Base-by-base conservation (phyloP, 2,329 filamentous ascomycete species). In the Penicillium oxalicum region DNA sequence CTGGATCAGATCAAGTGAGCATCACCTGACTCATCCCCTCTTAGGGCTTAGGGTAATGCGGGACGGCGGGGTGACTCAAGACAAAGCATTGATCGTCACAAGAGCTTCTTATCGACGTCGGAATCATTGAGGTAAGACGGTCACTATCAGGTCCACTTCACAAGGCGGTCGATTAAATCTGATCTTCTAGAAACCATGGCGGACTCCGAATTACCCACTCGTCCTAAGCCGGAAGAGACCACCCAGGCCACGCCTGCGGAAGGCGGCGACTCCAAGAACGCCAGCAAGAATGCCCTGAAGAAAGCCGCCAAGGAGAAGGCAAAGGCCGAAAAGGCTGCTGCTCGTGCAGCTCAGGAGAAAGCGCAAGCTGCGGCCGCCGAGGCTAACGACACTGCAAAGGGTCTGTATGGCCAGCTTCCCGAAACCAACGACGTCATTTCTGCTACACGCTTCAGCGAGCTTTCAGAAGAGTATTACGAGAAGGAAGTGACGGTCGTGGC, bases 291-390 rank as follows among this genome's bases (percentile, higher is more conserved):
- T 71, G 88, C 83, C 12, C 74, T 86, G 56, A 94, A 94, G 76
- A 95, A 94, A 76, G 84, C 87, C 40, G 86, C 87, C 61, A 94
- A 94, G 74, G 88, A 91, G 27, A 90, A 90, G 74, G 91, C 91
- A 68, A 91, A 94, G 72, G 87, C 86, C 9, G 78, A 83, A 66
- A 94, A 94, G 71, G 86, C 86, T 39, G 77, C 62, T 67, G 80
- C 67, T 73, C 83, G 70, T 44, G 86, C 84, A n/a, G 86, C 88
- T 59, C 84, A 86, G 63, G 86, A 87, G 64, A 86, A 86, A 52
- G 81, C 81, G 38, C 80, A 82, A 50, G 82, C 83, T 53, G 83
- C 82, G 32, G 79, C 81, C 32, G 79, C 77, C 40, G 80, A 84
- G 51, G 82, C 82, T 45, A 81, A 80, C 56, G 74, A 76, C 51